These are phyloP conservation scores for Ulmus americana DNA, from an alignment of 331 rosid species.

Conservation along the genomic window DNA sequence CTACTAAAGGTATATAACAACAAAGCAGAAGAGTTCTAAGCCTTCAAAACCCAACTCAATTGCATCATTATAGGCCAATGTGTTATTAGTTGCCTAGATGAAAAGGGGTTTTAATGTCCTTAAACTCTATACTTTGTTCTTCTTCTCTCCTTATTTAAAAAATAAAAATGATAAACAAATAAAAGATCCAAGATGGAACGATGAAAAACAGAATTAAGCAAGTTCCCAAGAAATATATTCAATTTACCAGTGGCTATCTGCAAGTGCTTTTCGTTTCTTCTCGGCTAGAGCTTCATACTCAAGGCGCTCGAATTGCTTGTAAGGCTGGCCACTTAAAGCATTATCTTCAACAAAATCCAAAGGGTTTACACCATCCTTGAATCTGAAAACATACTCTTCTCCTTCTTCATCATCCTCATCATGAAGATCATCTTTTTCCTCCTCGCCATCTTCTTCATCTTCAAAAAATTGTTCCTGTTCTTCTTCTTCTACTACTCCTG, in stretches of 20 bases:
- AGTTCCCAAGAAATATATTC: neutral
- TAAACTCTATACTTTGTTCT: too few relatives aligned
- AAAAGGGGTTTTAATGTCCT: too few relatives aligned
- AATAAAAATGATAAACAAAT: neutral
- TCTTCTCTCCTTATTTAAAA: neutral
- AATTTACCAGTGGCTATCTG: constrained; percentile 28
- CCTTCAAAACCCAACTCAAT: too few relatives aligned
- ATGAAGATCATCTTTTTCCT: constrained; percentile 34
- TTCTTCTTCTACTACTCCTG: constrained; percentile 8
- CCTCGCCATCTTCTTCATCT: constrained; percentile 18
- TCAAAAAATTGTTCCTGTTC: neutral
- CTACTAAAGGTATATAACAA: too few relatives aligned
- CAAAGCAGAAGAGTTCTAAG: too few relatives aligned
- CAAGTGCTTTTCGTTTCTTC: constrained; percentile 54
- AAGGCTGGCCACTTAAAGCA: constrained; percentile 41
- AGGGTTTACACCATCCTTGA: constrained; percentile 56
- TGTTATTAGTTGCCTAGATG: too few relatives aligned
- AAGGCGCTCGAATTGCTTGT: constrained; percentile 53
- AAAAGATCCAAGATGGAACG: neutral
- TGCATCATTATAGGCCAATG: too few relatives aligned
- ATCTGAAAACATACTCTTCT: constrained; percentile 48
- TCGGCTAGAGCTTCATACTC: constrained; percentile 66
- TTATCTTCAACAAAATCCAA: constrained; percentile 51
- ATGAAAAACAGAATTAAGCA: too few relatives aligned
- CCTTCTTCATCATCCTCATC: constrained; percentile 43